Percentiles rank a stretch among this genome's conserved stretches.
phyloP scores from a whole-genome alignment of 1,284 basidiomycete species.

The Ustilago nuda region DNA sequence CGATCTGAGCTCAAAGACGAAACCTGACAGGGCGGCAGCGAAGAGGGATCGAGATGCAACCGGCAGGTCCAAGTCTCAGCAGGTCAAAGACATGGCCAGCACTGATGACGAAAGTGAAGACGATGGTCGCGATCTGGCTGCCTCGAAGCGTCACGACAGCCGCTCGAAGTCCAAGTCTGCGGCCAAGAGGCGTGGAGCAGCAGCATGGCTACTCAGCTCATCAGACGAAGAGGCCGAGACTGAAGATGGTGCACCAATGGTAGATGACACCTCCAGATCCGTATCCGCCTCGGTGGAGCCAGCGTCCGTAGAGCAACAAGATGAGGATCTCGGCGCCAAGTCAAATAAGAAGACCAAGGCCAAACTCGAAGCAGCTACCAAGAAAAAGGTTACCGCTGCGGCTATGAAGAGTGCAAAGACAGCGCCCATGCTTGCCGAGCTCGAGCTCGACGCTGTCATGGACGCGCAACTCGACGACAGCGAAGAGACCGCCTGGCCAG shows the following conservation, averaged over 20 bases:
- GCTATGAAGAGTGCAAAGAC: conserved; percentile 29
- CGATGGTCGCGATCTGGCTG: background rate
- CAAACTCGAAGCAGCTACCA: conserved; percentile 10
- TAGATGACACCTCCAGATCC: conserved; percentile 22
- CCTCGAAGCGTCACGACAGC: conserved; percentile 8
- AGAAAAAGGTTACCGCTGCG: conserved; percentile 16
- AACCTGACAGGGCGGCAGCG: background rate
- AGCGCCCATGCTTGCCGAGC: background rate
- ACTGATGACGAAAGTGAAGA: conserved; percentile 32
- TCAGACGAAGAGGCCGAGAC: conserved; percentile 28
- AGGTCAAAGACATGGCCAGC: conserved; percentile 5
- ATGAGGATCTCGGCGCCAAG: conserved; percentile 6
- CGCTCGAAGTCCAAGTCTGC: conserved; percentile 9
- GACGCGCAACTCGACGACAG: conserved; percentile 23
- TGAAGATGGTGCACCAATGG: conserved; percentile 22
- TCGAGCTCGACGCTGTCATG: conserved; percentile 12
- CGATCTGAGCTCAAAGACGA: conserved; percentile 5
- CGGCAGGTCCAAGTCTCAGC: conserved; percentile 15
- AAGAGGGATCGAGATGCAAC: conserved; percentile 8
- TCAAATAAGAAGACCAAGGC: conserved; percentile 26
- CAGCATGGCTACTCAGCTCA: conserved; percentile 20
- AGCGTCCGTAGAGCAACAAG: conserved; percentile 7
- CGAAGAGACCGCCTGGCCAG: conserved; percentile 26
- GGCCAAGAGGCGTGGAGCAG: conserved; percentile 28
- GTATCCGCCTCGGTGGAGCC: conserved; percentile 38